Percentiles rank a stretch among this genome's conserved stretches.
These are phyloP conservation scores for Micractinium sp. DNA, from an alignment of 139 green algal genomes.

Conservation along the genomic window DNA sequence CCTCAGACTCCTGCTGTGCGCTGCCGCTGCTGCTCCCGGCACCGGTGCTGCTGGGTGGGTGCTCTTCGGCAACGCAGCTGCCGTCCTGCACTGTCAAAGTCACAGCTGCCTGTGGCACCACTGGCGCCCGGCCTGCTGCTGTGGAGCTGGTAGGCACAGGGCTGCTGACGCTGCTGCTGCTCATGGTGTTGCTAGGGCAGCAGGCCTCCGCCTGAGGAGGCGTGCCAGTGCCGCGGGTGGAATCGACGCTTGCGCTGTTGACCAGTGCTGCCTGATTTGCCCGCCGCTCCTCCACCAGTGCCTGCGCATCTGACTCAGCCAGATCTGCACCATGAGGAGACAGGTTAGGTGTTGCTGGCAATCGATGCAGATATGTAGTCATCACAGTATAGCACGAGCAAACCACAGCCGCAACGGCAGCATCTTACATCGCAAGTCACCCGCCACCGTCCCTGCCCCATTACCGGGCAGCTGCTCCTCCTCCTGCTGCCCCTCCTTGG, in stretches of 20 bases:
- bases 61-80: not conserved
- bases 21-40: not conserved
- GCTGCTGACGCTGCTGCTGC: not conserved
- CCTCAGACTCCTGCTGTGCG: not conserved
- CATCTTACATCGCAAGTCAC: no score
- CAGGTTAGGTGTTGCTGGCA: not conserved
- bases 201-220: not conserved
- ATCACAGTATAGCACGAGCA: not conserved
- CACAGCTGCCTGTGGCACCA: not conserved
- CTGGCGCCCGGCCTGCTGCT: not conserved
- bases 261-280: not conserved
- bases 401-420: not conserved
- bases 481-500: not conserved
- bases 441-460: not conserved
- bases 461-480: not conserved
- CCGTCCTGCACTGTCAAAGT: not conserved
- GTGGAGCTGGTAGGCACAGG: not conserved
- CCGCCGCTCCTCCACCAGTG: constrained; percentile 20
- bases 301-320: not conserved
- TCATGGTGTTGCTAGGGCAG: not conserved
- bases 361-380: not conserved
- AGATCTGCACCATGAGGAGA: not conserved
- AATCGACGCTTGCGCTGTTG: not conserved
- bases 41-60: not conserved
- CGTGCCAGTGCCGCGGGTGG: no score